phyloP scores from a whole-genome alignment of 768 basidiomycete genomes.

The Tephrocybe sp. region DNA sequence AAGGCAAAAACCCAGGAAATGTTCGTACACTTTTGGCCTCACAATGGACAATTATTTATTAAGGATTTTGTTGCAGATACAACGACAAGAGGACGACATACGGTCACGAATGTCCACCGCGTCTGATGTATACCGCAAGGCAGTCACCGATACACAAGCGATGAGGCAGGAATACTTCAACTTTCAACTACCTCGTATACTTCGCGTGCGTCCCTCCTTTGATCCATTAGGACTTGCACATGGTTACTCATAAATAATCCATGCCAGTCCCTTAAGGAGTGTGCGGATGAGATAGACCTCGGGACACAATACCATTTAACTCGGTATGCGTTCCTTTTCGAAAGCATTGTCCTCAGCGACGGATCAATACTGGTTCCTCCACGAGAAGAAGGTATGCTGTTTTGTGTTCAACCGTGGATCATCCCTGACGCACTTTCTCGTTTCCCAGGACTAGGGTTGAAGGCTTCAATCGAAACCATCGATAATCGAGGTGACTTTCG shows the following conservation, averaged over 20 bases:
- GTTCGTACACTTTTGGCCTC: constrained; percentile 35
- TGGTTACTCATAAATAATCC: background rate
- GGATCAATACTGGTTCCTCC: constrained; percentile 82
- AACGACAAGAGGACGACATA: constrained; percentile 94
- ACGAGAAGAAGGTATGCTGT: constrained; percentile 60
- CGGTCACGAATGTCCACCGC: constrained; percentile 80
- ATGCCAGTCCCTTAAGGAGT: constrained; percentile 83
- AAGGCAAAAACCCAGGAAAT: constrained; percentile 91
- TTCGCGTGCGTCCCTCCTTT: constrained; percentile 66
- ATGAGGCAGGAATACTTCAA: constrained; percentile 98
- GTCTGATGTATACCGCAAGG: constrained; percentile 89
- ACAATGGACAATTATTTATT: background rate
- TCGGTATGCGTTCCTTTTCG: constrained; percentile 92
- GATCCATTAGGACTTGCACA: background rate
- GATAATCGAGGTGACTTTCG: constrained; percentile 96
- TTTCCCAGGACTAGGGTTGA: constrained; percentile 64
- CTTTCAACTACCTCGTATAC: constrained; percentile 90
- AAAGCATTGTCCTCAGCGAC: constrained; percentile 87
- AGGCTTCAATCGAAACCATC: constrained; percentile 85
- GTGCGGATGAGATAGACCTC: constrained; percentile 92
- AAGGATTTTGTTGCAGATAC: constrained; percentile 49
- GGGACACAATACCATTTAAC: constrained; percentile 98
- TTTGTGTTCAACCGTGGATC: background rate
- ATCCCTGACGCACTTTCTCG: constrained; percentile 5
- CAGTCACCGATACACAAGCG: constrained; percentile 84